Evolutionary conservation across 352 stramenopile species (phyloP), one percentile per base, ranked within the genome.

Genomic region (Phytopythium oedochilum): DNA sequence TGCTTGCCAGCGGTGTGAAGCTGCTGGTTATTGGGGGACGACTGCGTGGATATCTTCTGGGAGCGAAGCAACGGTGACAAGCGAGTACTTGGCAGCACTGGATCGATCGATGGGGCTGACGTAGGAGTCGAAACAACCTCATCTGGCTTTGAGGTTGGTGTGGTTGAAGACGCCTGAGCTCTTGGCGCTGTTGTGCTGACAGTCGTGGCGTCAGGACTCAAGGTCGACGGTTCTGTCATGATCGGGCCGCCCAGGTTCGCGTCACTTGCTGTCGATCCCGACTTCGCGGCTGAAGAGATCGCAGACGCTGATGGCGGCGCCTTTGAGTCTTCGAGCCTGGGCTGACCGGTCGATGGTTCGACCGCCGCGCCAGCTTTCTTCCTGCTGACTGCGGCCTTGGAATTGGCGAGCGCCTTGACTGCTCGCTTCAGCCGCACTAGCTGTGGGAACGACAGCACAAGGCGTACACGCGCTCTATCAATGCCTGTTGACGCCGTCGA

Each of bases 341-440:
- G n/a, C n/a, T n/a, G n/a, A n/a, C n/a, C n/a, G n/a, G n/a, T 25
- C 23, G 23, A 2, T 10, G 46, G 46, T n/a, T 53, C 46, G 20
- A 53, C n/a, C 14, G 28, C n/a, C 2, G 32, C 29, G 0, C 18
- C 28, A 25, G 46, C 10, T 10, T 28, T 28, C 28, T 53, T 53
- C 11, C 17, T 0, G 11, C 15, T 9, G 2, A 29, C 25, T 0
- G 4, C 14, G 1, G 43, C 29, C 8, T 53, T 53, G 1, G 34
- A 20, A 0, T 25, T 55, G n/a, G 48, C 32, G n/a, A 55, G 34
- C 6, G 48, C 22, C 18, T 45, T 55, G 32, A 55, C 48, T 14
- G 15, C 48, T 3, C 45, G 60, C 14, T 66, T 71, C 15, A 71
- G 20, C 11, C 60, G 52, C 22, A 66, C 42, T 10, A 69, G 48